Percentiles rank a stretch among this genome's conserved stretches.
These are phyloP conservation scores for Ganoderma meredithae DNA, from an alignment of 1,284 basidiomycete species.

Conservation along the genomic window DNA sequence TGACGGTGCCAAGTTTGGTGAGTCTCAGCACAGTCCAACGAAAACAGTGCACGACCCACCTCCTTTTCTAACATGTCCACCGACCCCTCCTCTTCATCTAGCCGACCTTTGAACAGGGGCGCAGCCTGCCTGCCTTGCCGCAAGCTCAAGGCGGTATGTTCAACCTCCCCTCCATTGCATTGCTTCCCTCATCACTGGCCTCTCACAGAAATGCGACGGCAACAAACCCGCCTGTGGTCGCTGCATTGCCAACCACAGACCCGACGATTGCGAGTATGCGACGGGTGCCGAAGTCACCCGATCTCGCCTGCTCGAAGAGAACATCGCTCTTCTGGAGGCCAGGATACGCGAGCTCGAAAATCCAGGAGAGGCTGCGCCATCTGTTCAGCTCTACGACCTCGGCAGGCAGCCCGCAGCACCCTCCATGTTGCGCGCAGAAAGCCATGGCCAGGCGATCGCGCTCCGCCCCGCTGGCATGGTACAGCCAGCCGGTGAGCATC, in stretches of 20 bases:
- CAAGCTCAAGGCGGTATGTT: constrained; percentile 32
- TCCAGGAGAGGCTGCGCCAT: constrained; percentile 30
- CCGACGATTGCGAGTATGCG: constrained; percentile 42
- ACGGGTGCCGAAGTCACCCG: constrained; percentile 37
- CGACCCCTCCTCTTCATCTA: constrained; percentile 1
- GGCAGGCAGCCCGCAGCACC: constrained; percentile 12
- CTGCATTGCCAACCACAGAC: constrained; percentile 35
- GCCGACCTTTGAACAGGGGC: constrained; percentile 28
- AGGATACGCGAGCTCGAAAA: constrained; percentile 41
- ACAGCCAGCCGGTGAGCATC: constrained; percentile 19
- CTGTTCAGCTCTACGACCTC: constrained; percentile 34
- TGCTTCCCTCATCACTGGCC: neutral
- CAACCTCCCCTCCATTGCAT: neutral
- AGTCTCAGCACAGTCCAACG: constrained; percentile 12
- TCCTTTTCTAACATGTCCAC: constrained; percentile 21
- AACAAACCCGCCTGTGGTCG: constrained; percentile 40
- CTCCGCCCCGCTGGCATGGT: constrained; percentile 10
- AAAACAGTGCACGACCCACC: constrained; percentile 3
- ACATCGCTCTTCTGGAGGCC: constrained; percentile 40
- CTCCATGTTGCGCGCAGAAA: neutral
- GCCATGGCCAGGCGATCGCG: constrained; percentile 8
- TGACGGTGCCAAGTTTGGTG: neutral
- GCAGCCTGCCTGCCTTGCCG: constrained; percentile 33
- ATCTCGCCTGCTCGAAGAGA: constrained; percentile 41
- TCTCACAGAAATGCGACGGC: constrained; percentile 40